A percentile compares a stretch with the other conserved stretches of the same genome.
Evolutionary conservation across 1,284 basidiomycete genomes (phyloP).

Genomic region (Somion occarium): DNA sequence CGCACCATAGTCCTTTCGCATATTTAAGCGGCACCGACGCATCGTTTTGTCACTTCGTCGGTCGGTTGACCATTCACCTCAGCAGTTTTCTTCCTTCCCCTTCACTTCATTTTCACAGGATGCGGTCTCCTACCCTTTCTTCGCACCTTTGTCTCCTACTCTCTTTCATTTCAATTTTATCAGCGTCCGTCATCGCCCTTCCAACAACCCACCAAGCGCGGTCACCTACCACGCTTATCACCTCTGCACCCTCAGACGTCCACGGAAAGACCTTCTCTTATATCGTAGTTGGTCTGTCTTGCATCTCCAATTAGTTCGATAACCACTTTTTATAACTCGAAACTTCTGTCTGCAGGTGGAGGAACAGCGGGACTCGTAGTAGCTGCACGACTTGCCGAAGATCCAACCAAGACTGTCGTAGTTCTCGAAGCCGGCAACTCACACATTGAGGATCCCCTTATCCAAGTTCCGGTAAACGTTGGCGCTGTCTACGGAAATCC

Average conservation of each 20-base stretch:
- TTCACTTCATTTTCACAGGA: too few species aligned
- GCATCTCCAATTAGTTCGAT: background rate
- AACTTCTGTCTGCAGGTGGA: slow-evolving; percentile 11
- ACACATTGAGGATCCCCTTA: slow-evolving; percentile 8
- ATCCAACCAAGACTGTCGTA: slow-evolving; percentile 16
- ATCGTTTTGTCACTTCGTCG: too few species aligned
- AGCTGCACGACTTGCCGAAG: slow-evolving; percentile 21
- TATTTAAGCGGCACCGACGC: too few species aligned
- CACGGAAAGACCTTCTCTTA: slow-evolving; percentile 9
- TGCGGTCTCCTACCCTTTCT: too few species aligned
- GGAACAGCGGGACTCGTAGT: slow-evolving; percentile 21
- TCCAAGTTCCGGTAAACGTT: slow-evolving; percentile 19
- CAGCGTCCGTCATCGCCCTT: too few species aligned
- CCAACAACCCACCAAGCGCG: too few species aligned
- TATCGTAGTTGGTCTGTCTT: slow-evolving; percentile 3
- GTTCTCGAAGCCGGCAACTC: slow-evolving; percentile 24
- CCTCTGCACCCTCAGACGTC: background rate
- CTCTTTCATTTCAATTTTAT: too few species aligned
- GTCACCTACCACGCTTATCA: background rate
- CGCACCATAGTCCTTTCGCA: too few species aligned
- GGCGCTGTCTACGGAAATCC: slow-evolving; percentile 17
- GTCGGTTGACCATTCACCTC: too few species aligned
- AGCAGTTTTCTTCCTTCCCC: too few species aligned
- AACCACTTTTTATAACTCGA: background rate
- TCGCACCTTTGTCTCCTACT: too few species aligned